Conservation (phyloP, 2,329 filamentous ascomycete species). For the Neurospora crassa region DNA sequence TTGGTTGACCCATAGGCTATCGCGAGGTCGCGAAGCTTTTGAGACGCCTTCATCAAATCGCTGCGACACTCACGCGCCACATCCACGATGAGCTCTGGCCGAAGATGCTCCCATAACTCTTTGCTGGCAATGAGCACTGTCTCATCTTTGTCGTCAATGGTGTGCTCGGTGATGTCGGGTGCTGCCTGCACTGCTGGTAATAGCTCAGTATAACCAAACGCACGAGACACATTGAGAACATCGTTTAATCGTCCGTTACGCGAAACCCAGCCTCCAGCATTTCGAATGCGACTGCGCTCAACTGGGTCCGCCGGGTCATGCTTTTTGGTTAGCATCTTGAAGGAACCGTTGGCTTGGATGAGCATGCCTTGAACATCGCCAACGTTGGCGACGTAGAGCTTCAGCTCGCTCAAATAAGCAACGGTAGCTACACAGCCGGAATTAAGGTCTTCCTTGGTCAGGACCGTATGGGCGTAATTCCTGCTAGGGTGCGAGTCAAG, state of each 20-base stretch:
- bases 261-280: conserved; percentile 92
- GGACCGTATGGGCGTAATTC: conserved; percentile 58
- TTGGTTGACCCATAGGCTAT: conserved; percentile 89
- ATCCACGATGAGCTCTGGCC: conserved; percentile 83
- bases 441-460: conserved; percentile 81
- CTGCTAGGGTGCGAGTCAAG: conserved; percentile 58
- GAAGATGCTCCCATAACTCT: conserved; percentile 92
- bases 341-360: conserved; percentile 77
- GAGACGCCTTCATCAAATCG: conserved; percentile 89
- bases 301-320: conserved; percentile 83
- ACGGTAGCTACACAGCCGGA: conserved; percentile 90
- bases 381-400: conserved; percentile 90
- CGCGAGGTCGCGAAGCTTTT: conserved; percentile 87
- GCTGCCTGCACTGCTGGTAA: conserved; percentile 91
- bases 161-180: conserved; percentile 70
- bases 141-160: conserved; percentile 80
- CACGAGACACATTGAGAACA: conserved; percentile 78
- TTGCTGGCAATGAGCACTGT: conserved; percentile 85
- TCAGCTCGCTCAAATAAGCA: conserved; percentile 78
- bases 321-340: conserved; percentile 77
- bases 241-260: conserved; percentile 92
- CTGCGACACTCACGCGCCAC: conserved; percentile 76
- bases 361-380: conserved; percentile 94
- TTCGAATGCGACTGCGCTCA: conserved; percentile 82
- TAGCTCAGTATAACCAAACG: conserved; percentile 88